Conservation (phyloP, 1,284 basidiomycete species). For the Wolfiporia cocos region DNA sequence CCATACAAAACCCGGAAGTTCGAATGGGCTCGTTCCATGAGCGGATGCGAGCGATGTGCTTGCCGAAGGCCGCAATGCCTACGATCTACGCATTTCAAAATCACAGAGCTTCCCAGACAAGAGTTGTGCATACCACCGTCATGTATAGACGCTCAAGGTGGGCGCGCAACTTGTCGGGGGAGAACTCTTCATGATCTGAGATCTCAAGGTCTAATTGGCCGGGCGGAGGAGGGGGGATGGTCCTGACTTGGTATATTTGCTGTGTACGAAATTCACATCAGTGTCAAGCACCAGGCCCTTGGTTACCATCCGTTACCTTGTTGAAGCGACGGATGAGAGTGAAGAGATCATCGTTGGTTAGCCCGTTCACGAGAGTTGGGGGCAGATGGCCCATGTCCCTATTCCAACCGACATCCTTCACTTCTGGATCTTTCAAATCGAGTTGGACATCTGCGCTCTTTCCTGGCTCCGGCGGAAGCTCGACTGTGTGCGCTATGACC, state of each 20-base stretch:
- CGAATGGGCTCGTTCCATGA: slow-evolving; percentile 44
- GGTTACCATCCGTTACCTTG: slow-evolving; percentile 23
- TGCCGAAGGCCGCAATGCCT: slow-evolving; percentile 33
- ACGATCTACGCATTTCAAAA: slow-evolving; percentile 26
- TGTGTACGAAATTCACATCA: slow-evolving; percentile 1
- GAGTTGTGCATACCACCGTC: slow-evolving; percentile 26
- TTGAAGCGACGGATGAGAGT: slow-evolving; percentile 36
- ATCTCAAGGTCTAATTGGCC: slow-evolving; percentile 37
- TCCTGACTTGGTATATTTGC: slow-evolving; percentile 34
- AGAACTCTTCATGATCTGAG: slow-evolving; percentile 37
- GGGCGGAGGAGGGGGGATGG: slow-evolving; percentile 18
- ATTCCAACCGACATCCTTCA: slow-evolving; percentile 24
- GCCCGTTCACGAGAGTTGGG: slow-evolving; percentile 21
- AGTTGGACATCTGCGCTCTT: slow-evolving; percentile 4
- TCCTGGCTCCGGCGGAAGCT: slow-evolving; percentile 4
- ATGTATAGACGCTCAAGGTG: slow-evolving; percentile 47
- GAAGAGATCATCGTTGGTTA: slow-evolving; percentile 36
- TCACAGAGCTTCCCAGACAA: neutral
- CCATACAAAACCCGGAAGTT: slow-evolving; percentile 33
- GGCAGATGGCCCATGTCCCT: slow-evolving; percentile 13
- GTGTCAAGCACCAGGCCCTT: neutral
- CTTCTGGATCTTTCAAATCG: slow-evolving; percentile 22
- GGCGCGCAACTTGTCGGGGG: slow-evolving; percentile 40
- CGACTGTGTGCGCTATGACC: slow-evolving; percentile 7
- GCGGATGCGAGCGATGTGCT: slow-evolving; percentile 41